Evolutionary conservation across 2,329 filamentous ascomycete genomes (phyloP), one percentile per base, ranked within the genome.

Genomic region (Colletotrichum brevisporum): DNA sequence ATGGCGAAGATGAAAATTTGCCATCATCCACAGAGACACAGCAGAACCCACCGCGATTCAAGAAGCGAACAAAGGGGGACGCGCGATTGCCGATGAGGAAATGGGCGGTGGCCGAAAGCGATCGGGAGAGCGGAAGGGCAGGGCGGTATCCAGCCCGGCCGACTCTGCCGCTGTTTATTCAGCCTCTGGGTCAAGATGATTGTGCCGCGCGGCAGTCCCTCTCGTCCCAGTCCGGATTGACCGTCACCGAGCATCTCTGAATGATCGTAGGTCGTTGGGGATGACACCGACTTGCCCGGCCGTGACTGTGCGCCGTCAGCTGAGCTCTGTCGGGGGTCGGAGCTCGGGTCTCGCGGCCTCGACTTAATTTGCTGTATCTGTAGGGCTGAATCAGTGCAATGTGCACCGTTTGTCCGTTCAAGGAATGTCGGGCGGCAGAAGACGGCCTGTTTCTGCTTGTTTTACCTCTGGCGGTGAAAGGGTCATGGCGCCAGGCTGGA

Each of bases 1-100:
- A 69, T 65, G 50, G 45, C 6, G 24, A 43, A 54, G 41, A 43
- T 56, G 48, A 60, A 66, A 66, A 56, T 52, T 69, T 56, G 66
- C 36, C 31, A 27, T 60, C 50, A 39, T 48, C 43, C 66, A 58
- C 62, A 39, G 9, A 50, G 41, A 31, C 41, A 43, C 18, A 39
- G 43, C n/a, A 10, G 26, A 18, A 51, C 31, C 60, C 60, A 62
- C 59, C 6, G 26, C 43, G 26, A 48, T 63, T 41, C 39, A 27
- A 15, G 39, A 56, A 45, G 64, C 18, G 55, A n/a, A 39, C 13
- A 36, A 26, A 36, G 66, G 54, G 16, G 50, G 21, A 31, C 27
- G 54, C 55, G 50, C 62, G 43, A 52, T 69, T 69, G 31, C 62
- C 62, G 55, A 69, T 52, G 62, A 45, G 50, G 26, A 51, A 39